These are phyloP conservation scores for Aureoboletus auriporus DNA, from an alignment of 768 basidiomycete genomes.

Conservation along the genomic window DNA sequence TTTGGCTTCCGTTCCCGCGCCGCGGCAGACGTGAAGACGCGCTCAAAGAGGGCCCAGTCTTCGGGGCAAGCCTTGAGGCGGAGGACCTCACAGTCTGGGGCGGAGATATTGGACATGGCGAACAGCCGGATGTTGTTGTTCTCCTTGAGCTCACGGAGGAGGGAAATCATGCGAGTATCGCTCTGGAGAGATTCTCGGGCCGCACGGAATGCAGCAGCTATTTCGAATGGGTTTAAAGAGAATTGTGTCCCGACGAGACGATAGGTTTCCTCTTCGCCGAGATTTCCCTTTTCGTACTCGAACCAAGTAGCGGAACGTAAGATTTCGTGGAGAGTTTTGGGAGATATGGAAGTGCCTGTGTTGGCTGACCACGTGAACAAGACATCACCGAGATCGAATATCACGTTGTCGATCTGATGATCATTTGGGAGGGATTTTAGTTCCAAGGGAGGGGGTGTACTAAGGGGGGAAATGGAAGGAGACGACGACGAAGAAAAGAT, in stretches of 20 bases:
- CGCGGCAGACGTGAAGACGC: constrained; percentile 16
- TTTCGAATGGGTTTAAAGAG: constrained; percentile 12
- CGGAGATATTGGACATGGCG: constrained; percentile 22
- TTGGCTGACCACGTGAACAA: constrained; percentile 21
- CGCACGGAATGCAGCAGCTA: constrained; percentile 4
- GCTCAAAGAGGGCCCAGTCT: constrained; percentile 20
- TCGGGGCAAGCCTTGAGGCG: constrained; percentile 5
- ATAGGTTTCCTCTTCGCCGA: constrained; percentile 10
- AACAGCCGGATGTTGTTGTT: constrained; percentile 8
- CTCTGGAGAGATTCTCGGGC: constrained; percentile 9
- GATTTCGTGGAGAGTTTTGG: constrained; percentile 8
- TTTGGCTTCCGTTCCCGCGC: constrained; percentile 18
- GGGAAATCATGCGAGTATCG: constrained; percentile 9
- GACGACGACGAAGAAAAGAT: neutral
- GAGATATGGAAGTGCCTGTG: constrained; percentile 10
- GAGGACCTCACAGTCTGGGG: constrained; percentile 20
- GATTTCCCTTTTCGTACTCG: constrained; percentile 21
- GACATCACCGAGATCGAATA: constrained; percentile 22
- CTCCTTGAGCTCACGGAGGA: constrained; percentile 13
- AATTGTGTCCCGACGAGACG: constrained; percentile 8
- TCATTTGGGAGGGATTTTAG: constrained; percentile 3
- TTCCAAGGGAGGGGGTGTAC: constrained; percentile 1
- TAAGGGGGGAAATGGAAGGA: constrained; percentile 1
- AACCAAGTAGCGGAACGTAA: constrained; percentile 18
- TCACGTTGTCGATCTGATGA: constrained; percentile 19